Base-by-base conservation (phyloP, 805 yeast species). In the Middelhovenomyces tepae region DNA sequence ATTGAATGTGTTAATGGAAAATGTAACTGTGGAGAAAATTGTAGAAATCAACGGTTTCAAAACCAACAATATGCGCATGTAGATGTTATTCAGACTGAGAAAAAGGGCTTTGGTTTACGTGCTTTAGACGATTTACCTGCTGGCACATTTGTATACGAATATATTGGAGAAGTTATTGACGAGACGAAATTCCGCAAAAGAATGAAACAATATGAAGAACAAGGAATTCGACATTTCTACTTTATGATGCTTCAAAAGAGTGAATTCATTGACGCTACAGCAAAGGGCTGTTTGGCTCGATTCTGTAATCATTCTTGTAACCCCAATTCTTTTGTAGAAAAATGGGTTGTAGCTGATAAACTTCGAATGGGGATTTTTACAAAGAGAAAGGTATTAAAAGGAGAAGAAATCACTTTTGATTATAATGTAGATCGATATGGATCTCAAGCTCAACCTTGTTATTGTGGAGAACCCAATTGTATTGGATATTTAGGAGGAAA, bases 341-440 rank as follows among this genome's bases (percentile, higher is more conserved):
- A 89, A 62, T 89, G 98, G 98, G 91, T 87, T 11, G 97, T 89
- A 9, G 86, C 86, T 18, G 83, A 81, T 39, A 80, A 84, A 53
- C 65, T 85, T 37, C 69, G 85, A 44, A 91, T 91, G 97, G 98
- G 97, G 18, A 81, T 89, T 16, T 91, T 89, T 54, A 83, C 96
- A 32, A 81, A 81, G 45, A 65, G 94, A 42, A 57, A 65, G 17
- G 84, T 89, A 33, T 28, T 43, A 5, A 56, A 57, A 38, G 95
- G 95, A 35, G 97, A 91, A 56, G 98, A 89, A 54, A 74, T 89
- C 45, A 84, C 96, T 1, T 81, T 81, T 55, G 87, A 81, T 52
- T 89, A 89, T 57, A 89, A 89, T 50, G 97, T 91, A 21, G 98
- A 89, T 57, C 67, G 97, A 42, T 89, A 87, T 54, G 98, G 98